Base-by-base conservation (phyloP, 2,329 filamentous ascomycete species). In the Fusarium lyarnte region DNA sequence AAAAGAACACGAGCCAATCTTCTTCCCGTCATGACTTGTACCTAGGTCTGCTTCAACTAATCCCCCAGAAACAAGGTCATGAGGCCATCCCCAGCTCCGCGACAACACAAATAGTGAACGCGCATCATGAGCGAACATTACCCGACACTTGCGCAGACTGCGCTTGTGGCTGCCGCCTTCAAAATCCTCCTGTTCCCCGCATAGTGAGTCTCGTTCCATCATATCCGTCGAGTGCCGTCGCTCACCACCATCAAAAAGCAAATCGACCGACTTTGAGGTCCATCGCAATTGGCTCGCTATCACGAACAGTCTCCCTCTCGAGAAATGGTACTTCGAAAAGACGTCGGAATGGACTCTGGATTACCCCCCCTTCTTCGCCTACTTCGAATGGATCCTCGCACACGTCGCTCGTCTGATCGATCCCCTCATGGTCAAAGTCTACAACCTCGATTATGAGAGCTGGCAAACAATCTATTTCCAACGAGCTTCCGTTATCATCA, bases 321-420 rank as follows among this genome's bases (percentile, higher is more conserved):
- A 93, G 81, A 87, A 97, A 75, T 99, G 96, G 96, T 99, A 99
- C 84, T 95, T 92, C 80, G 96, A 99, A 87, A 92, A 95, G 84
- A 97, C 95, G 4, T 99, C 96, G 66, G 94, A 98, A 94, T 99
- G 96, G 96, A 99, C 96, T 1, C 91, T 99, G 79, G 96, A 99
- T 84, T 99, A 99, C 81, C 96, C 96, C 36, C 96, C 96, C 12
- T 98, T 98, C 84, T 99, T 99, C 80, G 96, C 96, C 75, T 95
- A 93, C 81, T 98, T 98, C 84, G 96, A 99, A 87, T 98, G 94
- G 94, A 81, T 91, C 47, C 87, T 99, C 77, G 96, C 95, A 51
- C 93, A 96, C 77, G 85, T 91, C 64, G 96, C 95, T 31, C 89
- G 86, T 73, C 89, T 93, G 79, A 87, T 90, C 70, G 95, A 99